These are phyloP conservation scores for Coniochaeta hoffmannii DNA, from an alignment of 2,329 filamentous ascomycete species.

Conservation along the genomic window DNA sequence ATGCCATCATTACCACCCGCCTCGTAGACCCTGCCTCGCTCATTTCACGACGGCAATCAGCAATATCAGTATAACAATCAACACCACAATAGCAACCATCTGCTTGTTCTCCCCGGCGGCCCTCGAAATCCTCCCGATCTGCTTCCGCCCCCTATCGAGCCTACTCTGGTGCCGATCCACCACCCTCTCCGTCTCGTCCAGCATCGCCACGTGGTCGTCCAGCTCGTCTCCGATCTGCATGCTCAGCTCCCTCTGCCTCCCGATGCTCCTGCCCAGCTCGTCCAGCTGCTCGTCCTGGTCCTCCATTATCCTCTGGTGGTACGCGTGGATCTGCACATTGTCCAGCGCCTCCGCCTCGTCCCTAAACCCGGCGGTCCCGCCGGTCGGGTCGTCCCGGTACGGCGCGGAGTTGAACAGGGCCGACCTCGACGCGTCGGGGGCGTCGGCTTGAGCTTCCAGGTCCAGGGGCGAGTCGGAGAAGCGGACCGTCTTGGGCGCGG, in stretches of 20 bases:
- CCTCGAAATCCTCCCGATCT: slow-evolving; percentile 63
- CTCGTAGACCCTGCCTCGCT: slow-evolving; percentile 8
- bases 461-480: slow-evolving; percentile 59
- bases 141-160: slow-evolving; percentile 65
- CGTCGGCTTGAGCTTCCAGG: slow-evolving; percentile 27
- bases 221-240: slow-evolving; percentile 97
- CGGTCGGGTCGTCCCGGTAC: slow-evolving; percentile 64
- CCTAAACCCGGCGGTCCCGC: slow-evolving; percentile 46
- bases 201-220: slow-evolving; percentile 78
- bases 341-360: slow-evolving; percentile 54
- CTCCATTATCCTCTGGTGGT: slow-evolving; percentile 72
- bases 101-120: slow-evolving; percentile 82
- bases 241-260: slow-evolving; percentile 82
- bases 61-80: slow-evolving; percentile 77
- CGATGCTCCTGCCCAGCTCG: slow-evolving; percentile 74
- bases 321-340: slow-evolving; percentile 81
- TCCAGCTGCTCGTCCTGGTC: slow-evolving; percentile 95
- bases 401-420: slow-evolving; percentile 38
- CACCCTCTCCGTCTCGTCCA: slow-evolving; percentile 80
- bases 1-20: background rate
- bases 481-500: slow-evolving; percentile 66
- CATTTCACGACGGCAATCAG: slow-evolving; percentile 77
- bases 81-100: slow-evolving; percentile 69
- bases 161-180: slow-evolving; percentile 75
- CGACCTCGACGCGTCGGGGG: slow-evolving; percentile 38